Evolutionary conservation across 805 yeast genomes (phyloP).

Genomic region (Metahyphopichia silvanorum): DNA sequence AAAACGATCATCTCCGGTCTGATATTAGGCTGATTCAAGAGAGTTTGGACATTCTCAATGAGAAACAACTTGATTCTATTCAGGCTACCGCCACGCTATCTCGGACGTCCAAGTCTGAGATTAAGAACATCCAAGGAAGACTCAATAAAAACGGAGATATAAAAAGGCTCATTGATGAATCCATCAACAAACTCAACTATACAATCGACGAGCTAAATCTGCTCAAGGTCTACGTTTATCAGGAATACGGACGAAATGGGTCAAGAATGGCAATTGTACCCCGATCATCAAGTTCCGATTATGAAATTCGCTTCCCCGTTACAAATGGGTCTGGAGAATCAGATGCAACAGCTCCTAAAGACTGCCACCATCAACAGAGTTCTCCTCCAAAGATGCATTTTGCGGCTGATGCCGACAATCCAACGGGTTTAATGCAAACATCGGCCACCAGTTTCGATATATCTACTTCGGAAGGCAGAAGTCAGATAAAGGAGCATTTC

Average conservation of each 20-base stretch:
- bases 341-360: too few species aligned
- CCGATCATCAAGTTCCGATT: too few species aligned
- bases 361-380: too few species aligned
- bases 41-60: conserved; percentile 4
- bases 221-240: conserved; percentile 7
- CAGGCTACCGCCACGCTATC: conserved; percentile 1
- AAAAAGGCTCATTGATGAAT: conserved; percentile 8
- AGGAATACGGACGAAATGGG: conserved; percentile 2
- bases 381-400: too few species aligned
- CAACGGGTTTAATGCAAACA: not conserved
- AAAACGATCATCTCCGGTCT: conserved; percentile 1
- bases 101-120: conserved; percentile 7
- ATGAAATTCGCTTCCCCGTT: too few species aligned
- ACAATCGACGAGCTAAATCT: conserved; percentile 6
- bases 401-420: too few species aligned
- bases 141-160: conserved; percentile 16
- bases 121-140: conserved; percentile 10
- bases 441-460: conserved; percentile 21
- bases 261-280: conserved; percentile 10
- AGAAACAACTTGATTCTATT: conserved; percentile 1
- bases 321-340: too few species aligned
- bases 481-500: conserved; percentile 19
- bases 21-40: conserved; percentile 2
- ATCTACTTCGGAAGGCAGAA: conserved; percentile 23
- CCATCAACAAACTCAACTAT: conserved; percentile 4